phyloP scores from a whole-genome alignment of 306 rosid genomes.

The Prunus salicina region DNA sequence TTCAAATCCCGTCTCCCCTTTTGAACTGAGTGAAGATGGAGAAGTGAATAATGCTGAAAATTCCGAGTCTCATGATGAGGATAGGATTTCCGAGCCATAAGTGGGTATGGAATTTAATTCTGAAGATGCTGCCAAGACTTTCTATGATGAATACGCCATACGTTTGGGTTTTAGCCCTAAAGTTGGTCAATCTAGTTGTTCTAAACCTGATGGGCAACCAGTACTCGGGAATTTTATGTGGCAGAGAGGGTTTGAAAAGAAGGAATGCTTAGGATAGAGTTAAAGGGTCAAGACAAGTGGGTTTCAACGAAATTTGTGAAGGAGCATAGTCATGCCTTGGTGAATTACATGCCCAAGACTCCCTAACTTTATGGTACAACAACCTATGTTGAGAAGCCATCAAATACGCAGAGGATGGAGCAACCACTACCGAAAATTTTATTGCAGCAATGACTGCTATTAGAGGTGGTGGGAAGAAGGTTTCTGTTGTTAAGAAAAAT shows the following conservation, averaged over 20 bases:
- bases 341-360: conserved; percentile 62
- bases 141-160: conserved; percentile 46
- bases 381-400: conserved; percentile 75
- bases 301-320: conserved; percentile 71
- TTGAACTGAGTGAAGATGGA: conserved; percentile 30
- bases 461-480: conserved; percentile 71
- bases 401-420: conserved; percentile 87
- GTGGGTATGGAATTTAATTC: conserved; percentile 58
- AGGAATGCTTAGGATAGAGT: conserved; percentile 70
- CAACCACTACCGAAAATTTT: conserved; percentile 67
- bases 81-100: conserved; percentile 44
- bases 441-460: conserved; percentile 66
- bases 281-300: conserved; percentile 70
- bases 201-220: conserved; percentile 50
- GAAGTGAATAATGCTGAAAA: conserved; percentile 48
- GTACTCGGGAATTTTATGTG: conserved; percentile 67
- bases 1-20: neutral
- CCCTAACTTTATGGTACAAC: conserved; percentile 58
- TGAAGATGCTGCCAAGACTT: conserved; percentile 48
- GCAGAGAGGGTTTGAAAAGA: conserved; percentile 68
- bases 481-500: conserved; percentile 55
- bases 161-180: conserved; percentile 51
- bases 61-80: conserved; percentile 33
- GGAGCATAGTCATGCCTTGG: conserved; percentile 75
- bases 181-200: conserved; percentile 46